Base-by-base conservation (phyloP, 2,329 filamentous ascomycete species). In the Paecilomyces fulvus region DNA sequence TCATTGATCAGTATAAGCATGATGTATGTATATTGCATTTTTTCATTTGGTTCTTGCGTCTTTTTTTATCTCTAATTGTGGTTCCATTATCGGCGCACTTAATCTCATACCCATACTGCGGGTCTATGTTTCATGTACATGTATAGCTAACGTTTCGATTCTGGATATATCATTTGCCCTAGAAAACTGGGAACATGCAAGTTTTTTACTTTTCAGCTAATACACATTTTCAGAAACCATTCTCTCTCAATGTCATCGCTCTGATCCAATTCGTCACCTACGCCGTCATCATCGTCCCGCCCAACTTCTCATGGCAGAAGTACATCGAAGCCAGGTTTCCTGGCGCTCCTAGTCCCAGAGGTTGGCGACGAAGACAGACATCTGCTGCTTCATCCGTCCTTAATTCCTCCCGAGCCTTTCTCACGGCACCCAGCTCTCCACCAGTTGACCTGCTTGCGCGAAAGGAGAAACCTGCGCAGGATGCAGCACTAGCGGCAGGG, bases 221-320 rank as follows among this genome's bases (percentile, higher is more conserved):
- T 9, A 50, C 25, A 11, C 17, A 54, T 9, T 54, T 51, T 10
- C 60, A 89, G 85, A 76, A 73, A 54, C 73, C 83, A 10, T 80
- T 89, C 54, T 71, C 76, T 23, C 76, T 95, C 63, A 83, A 91
- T 72, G 80, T 80, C 73, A 73, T 81, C 4, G 83, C 87, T 3
- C 79, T 95, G 49, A 75, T 91, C 63, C 88, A 91, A 68, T 96
- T 95, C 72, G 75, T 89, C 53, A 67, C 90, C 54, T 95, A 87
- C 76, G 83, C 86, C 61, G 67, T 89, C 31, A 68, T 95, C 58
- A 86, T 81, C 71, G 87, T 86, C 46, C 90, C 91, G 2, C 88
- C 88, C 49, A 96, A 96, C 73, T 89, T 90, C 67, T 69, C 89
- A 64, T 96, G 90, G 91, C 91, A 95, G 78, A 80, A 83, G 46